These are phyloP conservation scores for Mycena galericulata DNA, from an alignment of 768 basidiomycete genomes.

Conservation along the genomic window DNA sequence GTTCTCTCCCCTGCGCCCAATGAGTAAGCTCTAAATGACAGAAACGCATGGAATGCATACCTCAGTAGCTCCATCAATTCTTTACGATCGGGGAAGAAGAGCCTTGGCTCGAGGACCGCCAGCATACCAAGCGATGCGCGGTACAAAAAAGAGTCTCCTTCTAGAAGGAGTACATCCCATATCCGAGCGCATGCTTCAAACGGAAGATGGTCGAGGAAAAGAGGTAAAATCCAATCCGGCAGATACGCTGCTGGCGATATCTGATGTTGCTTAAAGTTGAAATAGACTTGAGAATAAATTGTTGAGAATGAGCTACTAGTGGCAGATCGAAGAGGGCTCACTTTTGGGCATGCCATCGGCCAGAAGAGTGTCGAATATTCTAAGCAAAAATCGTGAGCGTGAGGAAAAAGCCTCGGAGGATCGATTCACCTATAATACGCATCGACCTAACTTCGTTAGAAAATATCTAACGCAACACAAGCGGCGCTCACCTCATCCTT, in stretches of 20 bases:
- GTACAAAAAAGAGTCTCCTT: constrained; percentile 92
- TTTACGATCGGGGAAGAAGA: constrained; percentile 88
- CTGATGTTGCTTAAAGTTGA: constrained; percentile 95
- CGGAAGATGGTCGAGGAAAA: constrained; percentile 89
- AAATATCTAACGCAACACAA: not conserved
- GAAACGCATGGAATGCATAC: constrained; percentile 48
- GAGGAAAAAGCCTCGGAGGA: too few relatives aligned
- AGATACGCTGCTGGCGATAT: constrained; percentile 89
- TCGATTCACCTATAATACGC: constrained; percentile 78
- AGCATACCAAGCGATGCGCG: constrained; percentile 87
- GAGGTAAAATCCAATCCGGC: constrained; percentile 81
- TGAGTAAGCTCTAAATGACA: constrained; percentile 10
- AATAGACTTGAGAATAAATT: constrained; percentile 71
- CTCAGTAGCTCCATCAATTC: constrained; percentile 84
- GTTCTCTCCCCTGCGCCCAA: constrained; percentile 73
- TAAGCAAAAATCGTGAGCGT: constrained; percentile 41
- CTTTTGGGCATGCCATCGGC: constrained; percentile 96
- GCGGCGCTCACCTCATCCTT: constrained; percentile 74
- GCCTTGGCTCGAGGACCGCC: constrained; percentile 83
- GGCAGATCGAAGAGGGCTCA: constrained; percentile 52
- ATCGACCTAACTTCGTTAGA: constrained; percentile 24
- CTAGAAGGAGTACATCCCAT: constrained; percentile 89
- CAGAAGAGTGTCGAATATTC: constrained; percentile 92
- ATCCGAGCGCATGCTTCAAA: constrained; percentile 91
- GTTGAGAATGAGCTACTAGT: not conserved